phyloP scores from a whole-genome alignment of 345 rosid species.

The Heritiera fomes region DNA sequence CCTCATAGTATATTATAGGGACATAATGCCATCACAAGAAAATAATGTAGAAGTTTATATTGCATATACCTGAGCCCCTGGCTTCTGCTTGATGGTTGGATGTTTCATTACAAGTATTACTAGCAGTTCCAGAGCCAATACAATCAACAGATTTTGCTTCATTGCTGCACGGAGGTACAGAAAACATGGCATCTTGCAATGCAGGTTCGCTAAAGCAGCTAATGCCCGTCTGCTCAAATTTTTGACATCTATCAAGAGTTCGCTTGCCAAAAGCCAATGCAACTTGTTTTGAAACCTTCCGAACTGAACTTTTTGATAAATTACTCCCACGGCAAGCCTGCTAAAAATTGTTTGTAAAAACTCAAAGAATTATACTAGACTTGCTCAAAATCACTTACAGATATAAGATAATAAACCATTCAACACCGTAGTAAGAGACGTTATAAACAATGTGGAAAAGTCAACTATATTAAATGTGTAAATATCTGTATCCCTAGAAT shows the following conservation, averaged over 20 bases:
- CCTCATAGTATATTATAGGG: not conserved
- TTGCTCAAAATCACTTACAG: not conserved
- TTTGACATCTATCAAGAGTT: constrained; percentile 70
- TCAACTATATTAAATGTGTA: too few relatives aligned
- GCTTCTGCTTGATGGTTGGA: constrained; percentile 67
- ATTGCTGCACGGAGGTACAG: constrained; percentile 56
- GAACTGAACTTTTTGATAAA: constrained; percentile 54
- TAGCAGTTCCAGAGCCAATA: constrained; percentile 98
- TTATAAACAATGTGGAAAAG: not conserved
- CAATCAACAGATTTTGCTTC: constrained; percentile 82
- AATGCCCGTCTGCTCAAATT: constrained; percentile 73
- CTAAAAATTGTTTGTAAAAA: constrained; percentile 14
- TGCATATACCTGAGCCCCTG: constrained; percentile 78
- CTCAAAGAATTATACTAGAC: not conserved
- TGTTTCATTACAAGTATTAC: constrained; percentile 80
- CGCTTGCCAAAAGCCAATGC: constrained; percentile 73
- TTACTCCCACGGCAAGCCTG: constrained; percentile 80
- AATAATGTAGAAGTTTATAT: constrained; percentile 16
- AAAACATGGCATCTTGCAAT: constrained; percentile 70
- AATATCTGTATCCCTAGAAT: too few relatives aligned
- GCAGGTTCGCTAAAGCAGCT: constrained; percentile 81
- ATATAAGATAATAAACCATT: constrained; percentile 1
- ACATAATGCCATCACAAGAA: not conserved
- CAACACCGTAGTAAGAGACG: not conserved
- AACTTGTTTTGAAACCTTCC: constrained; percentile 77